These are phyloP conservation scores for Plantago coronopus DNA, from an alignment of 305 asterid genomes.

Conservation along the genomic window DNA sequence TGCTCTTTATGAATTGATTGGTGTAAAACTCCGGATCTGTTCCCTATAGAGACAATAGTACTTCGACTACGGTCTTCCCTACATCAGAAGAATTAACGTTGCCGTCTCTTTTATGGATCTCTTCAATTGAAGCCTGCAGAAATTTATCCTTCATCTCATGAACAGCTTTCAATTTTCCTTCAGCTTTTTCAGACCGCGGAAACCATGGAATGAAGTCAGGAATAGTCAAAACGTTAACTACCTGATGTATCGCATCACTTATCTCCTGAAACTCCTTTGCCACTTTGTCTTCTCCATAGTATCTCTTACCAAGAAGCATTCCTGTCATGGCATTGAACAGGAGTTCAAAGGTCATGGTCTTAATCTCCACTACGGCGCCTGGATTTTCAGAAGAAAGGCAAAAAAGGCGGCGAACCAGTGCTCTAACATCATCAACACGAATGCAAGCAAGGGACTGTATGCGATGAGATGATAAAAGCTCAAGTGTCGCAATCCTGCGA, in stretches of 20 bases:
- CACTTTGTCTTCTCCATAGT: not conserved
- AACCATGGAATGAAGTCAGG: slow-evolving; percentile 5
- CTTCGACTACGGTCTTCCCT: slow-evolving; percentile 2
- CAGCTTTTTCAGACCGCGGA: slow-evolving; percentile 1
- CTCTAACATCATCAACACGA: not conserved
- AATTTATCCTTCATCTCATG: slow-evolving; percentile 1
- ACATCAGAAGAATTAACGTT: not conserved
- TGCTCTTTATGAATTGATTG: slow-evolving; percentile 6
- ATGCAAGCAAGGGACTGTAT: not conserved
- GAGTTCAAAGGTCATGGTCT: slow-evolving; percentile 4
- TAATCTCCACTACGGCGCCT: not conserved
- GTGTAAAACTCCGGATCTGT: slow-evolving; percentile 8
- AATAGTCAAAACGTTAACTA: not conserved
- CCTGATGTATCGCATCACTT: not conserved
- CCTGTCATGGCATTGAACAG: slow-evolving; percentile 7
- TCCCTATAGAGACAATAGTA: not conserved
- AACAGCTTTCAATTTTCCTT: not conserved
- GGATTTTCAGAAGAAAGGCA: not conserved
- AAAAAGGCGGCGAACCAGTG: not conserved
- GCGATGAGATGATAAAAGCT: slow-evolving; percentile 1
- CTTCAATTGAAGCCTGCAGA: slow-evolving; percentile 1
- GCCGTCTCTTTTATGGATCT: not conserved
- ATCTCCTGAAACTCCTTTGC: slow-evolving; percentile 4
- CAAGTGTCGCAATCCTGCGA: not conserved
- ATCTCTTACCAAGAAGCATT: slow-evolving; percentile 8